Conservation (phyloP, 306 rosid genomes). For the Medicago lupulina region DNA sequence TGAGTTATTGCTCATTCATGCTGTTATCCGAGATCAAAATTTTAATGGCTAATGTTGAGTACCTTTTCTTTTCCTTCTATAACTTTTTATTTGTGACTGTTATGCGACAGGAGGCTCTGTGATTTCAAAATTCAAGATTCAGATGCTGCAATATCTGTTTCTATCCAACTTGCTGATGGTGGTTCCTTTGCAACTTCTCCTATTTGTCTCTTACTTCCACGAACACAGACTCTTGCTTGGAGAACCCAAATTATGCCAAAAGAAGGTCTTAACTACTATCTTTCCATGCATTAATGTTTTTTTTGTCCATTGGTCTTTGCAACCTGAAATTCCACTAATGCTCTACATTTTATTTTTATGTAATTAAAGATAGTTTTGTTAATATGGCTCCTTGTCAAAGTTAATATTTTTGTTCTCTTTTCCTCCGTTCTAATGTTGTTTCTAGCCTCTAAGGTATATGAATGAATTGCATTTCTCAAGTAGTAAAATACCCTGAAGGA, state of each 20-base stretch:
- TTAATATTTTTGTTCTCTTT: slow-evolving; percentile 17
- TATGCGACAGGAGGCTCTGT: slow-evolving; percentile 57
- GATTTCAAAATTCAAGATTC: slow-evolving; percentile 57
- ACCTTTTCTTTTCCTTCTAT: slow-evolving; percentile 23
- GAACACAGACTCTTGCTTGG: slow-evolving; percentile 70
- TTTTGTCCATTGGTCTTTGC: slow-evolving; percentile 16
- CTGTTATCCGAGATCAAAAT: slow-evolving; percentile 21
- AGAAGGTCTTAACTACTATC: slow-evolving; percentile 59
- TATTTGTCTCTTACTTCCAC: slow-evolving; percentile 53
- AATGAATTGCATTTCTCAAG: slow-evolving; percentile 32
- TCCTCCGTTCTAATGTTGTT: slow-evolving; percentile 17
- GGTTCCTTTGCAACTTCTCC: slow-evolving; percentile 69
- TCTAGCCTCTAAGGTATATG: slow-evolving; percentile 17
- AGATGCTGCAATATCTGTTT: slow-evolving; percentile 56
- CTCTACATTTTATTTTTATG: slow-evolving; percentile 18
- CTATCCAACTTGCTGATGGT: slow-evolving; percentile 70
- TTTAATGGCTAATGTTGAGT: slow-evolving; percentile 20
- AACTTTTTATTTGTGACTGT: slow-evolving; percentile 37
- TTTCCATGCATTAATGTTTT: slow-evolving; percentile 25
- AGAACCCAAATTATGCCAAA: slow-evolving; percentile 67
- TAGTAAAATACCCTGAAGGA: slow-evolving; percentile 4
- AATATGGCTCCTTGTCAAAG: slow-evolving; percentile 32
- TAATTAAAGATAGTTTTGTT: slow-evolving; percentile 21
- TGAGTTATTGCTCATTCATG: slow-evolving; percentile 31
- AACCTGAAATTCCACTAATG: slow-evolving; percentile 30